Base-by-base conservation (phyloP, 2,329 filamentous ascomycete species). In the Colletotrichum acutatum region DNA sequence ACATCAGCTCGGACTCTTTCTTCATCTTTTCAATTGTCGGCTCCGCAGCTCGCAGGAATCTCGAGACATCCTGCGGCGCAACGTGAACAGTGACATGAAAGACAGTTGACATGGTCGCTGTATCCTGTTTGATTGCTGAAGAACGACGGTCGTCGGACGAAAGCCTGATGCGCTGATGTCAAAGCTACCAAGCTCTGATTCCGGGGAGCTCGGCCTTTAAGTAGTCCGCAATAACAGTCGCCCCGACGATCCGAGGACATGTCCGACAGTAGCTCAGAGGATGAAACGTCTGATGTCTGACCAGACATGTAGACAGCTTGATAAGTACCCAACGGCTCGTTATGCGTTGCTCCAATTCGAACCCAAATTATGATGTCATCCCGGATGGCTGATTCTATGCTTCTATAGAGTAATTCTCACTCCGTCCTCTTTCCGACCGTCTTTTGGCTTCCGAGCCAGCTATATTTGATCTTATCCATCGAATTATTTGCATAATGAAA, bases 261-360 rank as follows among this genome's bases (percentile, higher is more conserved):
- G 22, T 46, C 57, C 52, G 32, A 14, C 37, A 24, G 49, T n/a
- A 37, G 58, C 34, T 52, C 69, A 57, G 56, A 67, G 30, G 52
- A 26, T 72, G 69, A 72, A 72, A 72, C 69, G 26, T 72, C 65
- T 53, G 65, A 69, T 69, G 69, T 72, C 65, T 68, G 65, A 42
- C 64, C 53, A 6, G 12, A 16, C 2, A 2, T 26, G 16, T 28
- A 19, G n/a, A 32, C 34, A 46, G 14, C 22, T 58, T 19, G 54
- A 14, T 14, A n/a, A 24, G 22, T 54, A 60, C 28, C 5, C 42
- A 42, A 34, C 24, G 4, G 6, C 19, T 26, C 2, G 12, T 52
- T 9, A 52, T 30, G 60, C 42, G 16, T 24, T 30, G 26, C n/a
- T 4, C 8, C 2, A 14, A 9, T 19, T 5, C 26, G 16, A 19